These are phyloP conservation scores for Zygosaccharomyces sapae DNA, from an alignment of 1,139 yeast genomes.

Conservation along the genomic window DNA sequence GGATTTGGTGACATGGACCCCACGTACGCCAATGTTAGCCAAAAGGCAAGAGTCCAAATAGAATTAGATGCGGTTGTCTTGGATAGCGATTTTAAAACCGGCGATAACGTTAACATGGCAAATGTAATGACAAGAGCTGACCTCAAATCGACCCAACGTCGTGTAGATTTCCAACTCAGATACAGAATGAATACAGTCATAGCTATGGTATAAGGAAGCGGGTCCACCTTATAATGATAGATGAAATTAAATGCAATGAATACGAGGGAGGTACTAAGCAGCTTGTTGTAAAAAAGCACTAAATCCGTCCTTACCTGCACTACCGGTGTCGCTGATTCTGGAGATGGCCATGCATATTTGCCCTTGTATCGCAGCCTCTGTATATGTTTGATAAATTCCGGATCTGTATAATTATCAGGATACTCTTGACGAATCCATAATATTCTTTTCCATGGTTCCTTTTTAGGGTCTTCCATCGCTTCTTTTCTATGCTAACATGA, in stretches of 20 bases:
- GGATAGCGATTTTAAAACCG: conserved; percentile 83
- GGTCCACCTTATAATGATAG: conserved; percentile 35
- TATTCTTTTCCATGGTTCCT: conserved; percentile 64
- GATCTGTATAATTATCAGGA: conserved; percentile 88
- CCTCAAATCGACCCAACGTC: conserved; percentile 39
- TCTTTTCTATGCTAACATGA: not conserved
- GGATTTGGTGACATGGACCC: conserved; percentile 31
- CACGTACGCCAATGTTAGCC: conserved; percentile 67
- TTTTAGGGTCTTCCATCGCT: not conserved
- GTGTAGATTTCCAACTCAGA: conserved; percentile 8
- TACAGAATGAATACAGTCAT: conserved; percentile 14
- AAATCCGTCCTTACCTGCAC: conserved; percentile 46
- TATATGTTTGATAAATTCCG: conserved; percentile 69
- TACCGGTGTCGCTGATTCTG: conserved; percentile 54
- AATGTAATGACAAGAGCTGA: conserved; percentile 67
- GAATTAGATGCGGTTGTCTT: conserved; percentile 89
- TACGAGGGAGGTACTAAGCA: conserved; percentile 35
- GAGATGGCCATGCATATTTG: conserved; percentile 34
- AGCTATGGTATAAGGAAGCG: conserved; percentile 20
- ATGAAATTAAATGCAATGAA: conserved; percentile 39
- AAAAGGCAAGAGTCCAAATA: conserved; percentile 85
- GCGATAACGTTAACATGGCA: conserved; percentile 73
- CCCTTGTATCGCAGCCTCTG: conserved; percentile 54
- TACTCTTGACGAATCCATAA: conserved; percentile 84
- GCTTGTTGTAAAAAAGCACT: conserved; percentile 30